phyloP scores from a whole-genome alignment of 371 early-diverging fungal species.

The Rhizopus delemar region DNA sequence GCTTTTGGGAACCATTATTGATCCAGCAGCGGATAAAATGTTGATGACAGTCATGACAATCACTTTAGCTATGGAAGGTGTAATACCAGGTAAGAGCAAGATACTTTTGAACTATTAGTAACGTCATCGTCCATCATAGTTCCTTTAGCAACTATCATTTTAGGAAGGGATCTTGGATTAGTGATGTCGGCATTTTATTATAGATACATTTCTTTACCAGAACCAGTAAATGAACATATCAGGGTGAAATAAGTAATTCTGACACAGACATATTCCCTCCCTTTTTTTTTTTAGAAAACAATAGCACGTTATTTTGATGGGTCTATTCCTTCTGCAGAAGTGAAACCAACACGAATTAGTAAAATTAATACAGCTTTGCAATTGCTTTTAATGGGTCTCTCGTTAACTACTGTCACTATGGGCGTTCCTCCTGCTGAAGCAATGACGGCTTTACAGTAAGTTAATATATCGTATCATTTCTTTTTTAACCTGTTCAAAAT shows the following conservation, averaged over 20 bases:
- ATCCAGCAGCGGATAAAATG: constrained; percentile 96
- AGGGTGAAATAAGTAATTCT: constrained; percentile 9
- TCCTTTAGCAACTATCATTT: constrained; percentile 78
- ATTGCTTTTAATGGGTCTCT: constrained; percentile 75
- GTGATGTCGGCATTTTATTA: constrained; percentile 79
- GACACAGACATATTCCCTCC: constrained; percentile 1
- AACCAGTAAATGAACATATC: constrained; percentile 60
- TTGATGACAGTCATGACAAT: constrained; percentile 91
- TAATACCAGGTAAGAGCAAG: constrained; percentile 71
- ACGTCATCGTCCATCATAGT: constrained; percentile 40
- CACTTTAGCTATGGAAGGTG: constrained; percentile 70
- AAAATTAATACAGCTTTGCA: constrained; percentile 94
- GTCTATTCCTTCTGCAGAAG: constrained; percentile 89
- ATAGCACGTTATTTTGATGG: constrained; percentile 84
- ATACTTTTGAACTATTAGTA: background rate
- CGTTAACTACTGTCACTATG: constrained; percentile 57
- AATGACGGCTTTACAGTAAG: constrained; percentile 49
- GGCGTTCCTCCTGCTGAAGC: constrained; percentile 33
- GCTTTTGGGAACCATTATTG: constrained; percentile 87
- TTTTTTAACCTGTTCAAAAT: constrained; percentile 6
- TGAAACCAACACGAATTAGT: constrained; percentile 84
- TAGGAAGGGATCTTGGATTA: constrained; percentile 86
- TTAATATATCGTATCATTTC: constrained; percentile 4
- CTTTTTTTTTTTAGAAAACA: constrained; percentile 65
- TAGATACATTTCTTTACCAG: constrained; percentile 85